Evolutionary conservation across 495 filamentous ascomycete genomes (phyloP).

Genomic region (Neurospora sp.): DNA sequence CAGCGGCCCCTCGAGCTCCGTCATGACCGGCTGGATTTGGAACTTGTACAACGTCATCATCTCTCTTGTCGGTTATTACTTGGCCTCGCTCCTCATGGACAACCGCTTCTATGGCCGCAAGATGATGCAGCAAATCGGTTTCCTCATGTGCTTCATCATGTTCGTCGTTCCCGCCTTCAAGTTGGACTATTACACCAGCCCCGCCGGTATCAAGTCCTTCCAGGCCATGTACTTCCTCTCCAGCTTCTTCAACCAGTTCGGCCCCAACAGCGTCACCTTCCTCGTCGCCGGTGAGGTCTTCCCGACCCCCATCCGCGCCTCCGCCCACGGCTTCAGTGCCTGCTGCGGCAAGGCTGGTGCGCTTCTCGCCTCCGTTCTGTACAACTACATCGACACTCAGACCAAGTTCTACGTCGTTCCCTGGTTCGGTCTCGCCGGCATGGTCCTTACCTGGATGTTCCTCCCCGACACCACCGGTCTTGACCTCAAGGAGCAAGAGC

Average conservation of each 20-base stretch:
- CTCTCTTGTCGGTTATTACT: constrained; percentile 74
- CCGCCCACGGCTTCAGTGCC: constrained; percentile 82
- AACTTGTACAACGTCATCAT: constrained; percentile 79
- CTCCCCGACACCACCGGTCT: constrained; percentile 88
- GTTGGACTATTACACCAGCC: constrained; percentile 63
- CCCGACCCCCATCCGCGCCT: constrained; percentile 81
- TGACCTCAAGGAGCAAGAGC: constrained; percentile 89
- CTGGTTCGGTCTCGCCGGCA: constrained; percentile 81
- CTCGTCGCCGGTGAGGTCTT: constrained; percentile 84
- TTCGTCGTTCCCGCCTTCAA: constrained; percentile 79
- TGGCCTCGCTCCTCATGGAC: constrained; percentile 68
- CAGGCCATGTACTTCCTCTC: constrained; percentile 89
- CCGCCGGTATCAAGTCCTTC: constrained; percentile 61
- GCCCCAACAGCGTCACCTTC: constrained; percentile 87
- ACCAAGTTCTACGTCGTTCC: constrained; percentile 79
- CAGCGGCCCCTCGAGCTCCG: constrained; percentile 42
- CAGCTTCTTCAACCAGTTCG: constrained; percentile 95
- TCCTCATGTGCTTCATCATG: constrained; percentile 76
- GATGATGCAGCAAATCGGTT: constrained; percentile 84
- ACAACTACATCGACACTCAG: constrained; percentile 75
- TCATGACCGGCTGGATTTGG: constrained; percentile 83
- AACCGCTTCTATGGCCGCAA: constrained; percentile 89
- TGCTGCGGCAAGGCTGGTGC: constrained; percentile 77
- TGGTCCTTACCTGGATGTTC: constrained; percentile 67
- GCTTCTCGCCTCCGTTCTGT: constrained; percentile 70